These are phyloP conservation scores for Curvularia eragrostidis DNA, from an alignment of 2,329 filamentous ascomycete genomes.

Conservation along the genomic window DNA sequence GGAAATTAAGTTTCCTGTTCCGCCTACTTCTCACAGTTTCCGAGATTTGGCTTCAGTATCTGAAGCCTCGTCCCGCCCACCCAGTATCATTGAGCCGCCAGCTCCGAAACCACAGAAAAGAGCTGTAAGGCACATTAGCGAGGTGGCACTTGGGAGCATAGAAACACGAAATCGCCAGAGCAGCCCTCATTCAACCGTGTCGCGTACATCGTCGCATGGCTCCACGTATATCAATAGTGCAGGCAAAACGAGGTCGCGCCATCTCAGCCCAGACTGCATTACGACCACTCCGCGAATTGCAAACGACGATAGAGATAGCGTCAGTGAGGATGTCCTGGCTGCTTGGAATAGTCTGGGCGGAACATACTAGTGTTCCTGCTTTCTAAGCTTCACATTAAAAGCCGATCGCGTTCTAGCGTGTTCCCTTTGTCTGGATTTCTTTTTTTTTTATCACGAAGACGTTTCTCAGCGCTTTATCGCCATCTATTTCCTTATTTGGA, in stretches of 20 bases:
- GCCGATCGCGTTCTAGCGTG: not conserved
- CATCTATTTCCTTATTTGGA: not conserved
- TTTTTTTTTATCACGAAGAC: not conserved
- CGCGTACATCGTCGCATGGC: slow-evolving; percentile 28
- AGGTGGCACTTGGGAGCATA: slow-evolving; percentile 22
- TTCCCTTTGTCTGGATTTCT: not conserved
- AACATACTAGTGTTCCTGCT: slow-evolving; percentile 24
- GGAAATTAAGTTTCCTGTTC: slow-evolving; percentile 33
- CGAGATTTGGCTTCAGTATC: slow-evolving; percentile 32
- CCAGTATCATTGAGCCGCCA: slow-evolving; percentile 32
- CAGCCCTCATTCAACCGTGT: slow-evolving; percentile 28
- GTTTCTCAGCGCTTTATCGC: not conserved
- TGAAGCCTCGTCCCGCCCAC: slow-evolving; percentile 31
- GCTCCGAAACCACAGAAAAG: slow-evolving; percentile 25
- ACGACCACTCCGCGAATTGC: slow-evolving; percentile 25
- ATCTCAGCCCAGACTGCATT: slow-evolving; percentile 33
- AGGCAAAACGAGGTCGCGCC: slow-evolving; percentile 24
- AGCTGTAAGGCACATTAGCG: slow-evolving; percentile 23
- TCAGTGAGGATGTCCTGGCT: slow-evolving; percentile 56
- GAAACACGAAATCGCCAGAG: slow-evolving; percentile 28
- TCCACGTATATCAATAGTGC: slow-evolving; percentile 13
- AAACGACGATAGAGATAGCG: slow-evolving; percentile 44
- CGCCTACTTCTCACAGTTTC: slow-evolving; percentile 16
- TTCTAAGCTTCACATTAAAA: not conserved
- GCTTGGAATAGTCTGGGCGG: slow-evolving; percentile 57